Evolutionary conservation across 2,329 filamentous ascomycete species (phyloP).

Genomic region (Zymoseptoria ardabiliae): DNA sequence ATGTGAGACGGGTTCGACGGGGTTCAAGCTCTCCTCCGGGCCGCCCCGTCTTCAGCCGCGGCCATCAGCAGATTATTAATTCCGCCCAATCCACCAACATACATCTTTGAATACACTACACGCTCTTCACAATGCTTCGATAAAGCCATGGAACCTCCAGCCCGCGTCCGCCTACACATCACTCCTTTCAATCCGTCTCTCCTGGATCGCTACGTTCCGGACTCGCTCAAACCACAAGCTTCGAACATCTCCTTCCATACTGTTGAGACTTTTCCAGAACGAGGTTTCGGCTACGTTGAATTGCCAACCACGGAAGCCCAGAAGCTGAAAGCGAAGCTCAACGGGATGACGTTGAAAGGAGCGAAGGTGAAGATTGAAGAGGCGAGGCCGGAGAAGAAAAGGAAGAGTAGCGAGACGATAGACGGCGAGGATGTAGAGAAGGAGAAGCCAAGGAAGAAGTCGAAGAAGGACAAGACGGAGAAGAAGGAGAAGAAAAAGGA

Average conservation of each 20-base stretch:
- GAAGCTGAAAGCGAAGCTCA: constrained; percentile 84
- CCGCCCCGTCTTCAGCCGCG: too few relatives aligned
- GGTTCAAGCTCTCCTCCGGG: not conserved
- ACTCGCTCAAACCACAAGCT: constrained; percentile 57
- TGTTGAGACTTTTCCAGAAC: constrained; percentile 82
- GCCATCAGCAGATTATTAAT: not conserved
- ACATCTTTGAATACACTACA: not conserved
- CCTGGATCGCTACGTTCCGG: constrained; percentile 62
- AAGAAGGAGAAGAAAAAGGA: constrained; percentile 50
- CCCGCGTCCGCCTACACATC: constrained; percentile 65
- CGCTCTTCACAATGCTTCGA: constrained; percentile 4
- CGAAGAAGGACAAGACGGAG: constrained; percentile 48
- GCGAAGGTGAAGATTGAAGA: constrained; percentile 77
- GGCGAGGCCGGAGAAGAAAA: constrained; percentile 59
- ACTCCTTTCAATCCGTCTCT: constrained; percentile 74
- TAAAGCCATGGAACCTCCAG: constrained; percentile 1
- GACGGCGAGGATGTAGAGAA: constrained; percentile 28
- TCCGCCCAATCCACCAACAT: not conserved
- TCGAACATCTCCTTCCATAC: constrained; percentile 82
- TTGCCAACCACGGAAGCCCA: constrained; percentile 74
- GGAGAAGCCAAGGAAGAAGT: constrained; percentile 36
- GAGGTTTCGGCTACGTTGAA: constrained; percentile 82
- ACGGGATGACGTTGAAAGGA: constrained; percentile 78
- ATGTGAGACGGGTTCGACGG: not conserved
- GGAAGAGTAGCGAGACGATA: constrained; percentile 28